Percentiles rank a stretch among this genome's conserved stretches.
These are phyloP conservation scores for Globisporangium okanoganense DNA, from an alignment of 352 stramenopile genomes.

Conservation along the genomic window DNA sequence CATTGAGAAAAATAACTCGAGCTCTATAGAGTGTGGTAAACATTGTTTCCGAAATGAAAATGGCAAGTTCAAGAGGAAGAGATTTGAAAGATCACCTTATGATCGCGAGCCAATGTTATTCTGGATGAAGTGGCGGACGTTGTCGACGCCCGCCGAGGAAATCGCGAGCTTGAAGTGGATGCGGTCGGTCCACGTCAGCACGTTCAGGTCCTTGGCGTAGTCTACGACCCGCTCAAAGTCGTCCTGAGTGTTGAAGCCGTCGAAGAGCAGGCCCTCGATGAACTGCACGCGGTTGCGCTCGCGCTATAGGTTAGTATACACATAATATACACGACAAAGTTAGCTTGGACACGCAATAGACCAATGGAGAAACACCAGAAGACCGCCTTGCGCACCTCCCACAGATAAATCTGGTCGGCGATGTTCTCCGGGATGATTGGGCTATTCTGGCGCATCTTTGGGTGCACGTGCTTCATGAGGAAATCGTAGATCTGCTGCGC, in stretches of 20 bases:
- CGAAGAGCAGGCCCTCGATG: conserved; percentile 77
- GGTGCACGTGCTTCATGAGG: conserved; percentile 85
- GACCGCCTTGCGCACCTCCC: conserved; percentile 70
- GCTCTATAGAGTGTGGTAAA: too few relatives aligned
- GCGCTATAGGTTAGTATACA: conserved; percentile 18
- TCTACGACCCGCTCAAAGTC: conserved; percentile 78
- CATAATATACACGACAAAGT: not conserved
- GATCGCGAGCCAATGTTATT: conserved; percentile 26
- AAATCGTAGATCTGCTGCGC: conserved; percentile 92
- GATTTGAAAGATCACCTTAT: not conserved
- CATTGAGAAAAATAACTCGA: too few relatives aligned
- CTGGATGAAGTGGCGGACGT: conserved; percentile 71
- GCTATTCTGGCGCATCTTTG: conserved; percentile 69
- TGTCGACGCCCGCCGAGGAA: conserved; percentile 51
- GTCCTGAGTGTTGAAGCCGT: conserved; percentile 81
- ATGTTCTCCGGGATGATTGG: conserved; percentile 87
- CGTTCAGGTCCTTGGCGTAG: conserved; percentile 62
- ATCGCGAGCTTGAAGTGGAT: conserved; percentile 83
- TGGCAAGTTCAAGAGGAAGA: not conserved
- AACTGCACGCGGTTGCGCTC: conserved; percentile 89
- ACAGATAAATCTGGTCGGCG: conserved; percentile 90
- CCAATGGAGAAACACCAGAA: too few relatives aligned
- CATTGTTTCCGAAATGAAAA: not conserved
- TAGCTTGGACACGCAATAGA: too few relatives aligned
- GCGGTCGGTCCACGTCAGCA: conserved; percentile 79